A percentile compares a stretch with the other conserved stretches of the same genome.
Evolutionary conservation across 805 yeast species (phyloP).

Genomic region (Scheffersomyces coipomensis): DNA sequence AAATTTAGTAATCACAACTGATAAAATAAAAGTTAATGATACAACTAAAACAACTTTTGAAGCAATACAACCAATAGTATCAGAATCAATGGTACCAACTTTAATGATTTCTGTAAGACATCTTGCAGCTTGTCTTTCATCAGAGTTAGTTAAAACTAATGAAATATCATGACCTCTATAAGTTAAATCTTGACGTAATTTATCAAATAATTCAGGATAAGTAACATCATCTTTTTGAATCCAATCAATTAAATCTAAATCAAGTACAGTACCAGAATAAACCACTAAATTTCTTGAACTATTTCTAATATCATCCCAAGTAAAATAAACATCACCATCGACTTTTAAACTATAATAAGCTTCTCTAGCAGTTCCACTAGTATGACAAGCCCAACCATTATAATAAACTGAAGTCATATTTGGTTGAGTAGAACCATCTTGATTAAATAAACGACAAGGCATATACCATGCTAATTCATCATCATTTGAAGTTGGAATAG

Average conservation of each 20-base stretch:
- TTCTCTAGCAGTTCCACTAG: slow-evolving; percentile 65
- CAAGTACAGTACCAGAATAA: slow-evolving; percentile 86
- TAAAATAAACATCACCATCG: slow-evolving; percentile 76
- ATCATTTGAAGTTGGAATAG: slow-evolving; percentile 60
- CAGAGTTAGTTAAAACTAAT: slow-evolving; percentile 60
- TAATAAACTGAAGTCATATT: slow-evolving; percentile 65
- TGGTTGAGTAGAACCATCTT: slow-evolving; percentile 70
- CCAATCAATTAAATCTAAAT: slow-evolving; percentile 76
- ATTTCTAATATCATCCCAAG: slow-evolving; percentile 83
- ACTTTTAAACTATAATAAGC: slow-evolving; percentile 60
- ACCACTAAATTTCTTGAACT: slow-evolving; percentile 77
- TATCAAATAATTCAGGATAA: slow-evolving; percentile 72
- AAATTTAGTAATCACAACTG: slow-evolving; percentile 77
- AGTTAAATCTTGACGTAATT: slow-evolving; percentile 50
- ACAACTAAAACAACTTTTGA: slow-evolving; percentile 78
- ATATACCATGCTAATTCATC: slow-evolving; percentile 89
- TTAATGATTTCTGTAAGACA: slow-evolving; percentile 83
- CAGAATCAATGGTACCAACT: slow-evolving; percentile 87
- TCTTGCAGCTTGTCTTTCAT: slow-evolving; percentile 69
- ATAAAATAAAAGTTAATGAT: slow-evolving; percentile 79
- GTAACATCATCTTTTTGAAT: slow-evolving; percentile 64
- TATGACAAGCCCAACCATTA: slow-evolving; percentile 90
- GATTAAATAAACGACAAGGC: slow-evolving; percentile 76
- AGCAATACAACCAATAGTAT: slow-evolving; percentile 91
- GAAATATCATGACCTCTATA: slow-evolving; percentile 83